Evolutionary conservation across 371 early-diverging fungal genomes (phyloP).

Genomic region (Umbelopsis sp.): DNA sequence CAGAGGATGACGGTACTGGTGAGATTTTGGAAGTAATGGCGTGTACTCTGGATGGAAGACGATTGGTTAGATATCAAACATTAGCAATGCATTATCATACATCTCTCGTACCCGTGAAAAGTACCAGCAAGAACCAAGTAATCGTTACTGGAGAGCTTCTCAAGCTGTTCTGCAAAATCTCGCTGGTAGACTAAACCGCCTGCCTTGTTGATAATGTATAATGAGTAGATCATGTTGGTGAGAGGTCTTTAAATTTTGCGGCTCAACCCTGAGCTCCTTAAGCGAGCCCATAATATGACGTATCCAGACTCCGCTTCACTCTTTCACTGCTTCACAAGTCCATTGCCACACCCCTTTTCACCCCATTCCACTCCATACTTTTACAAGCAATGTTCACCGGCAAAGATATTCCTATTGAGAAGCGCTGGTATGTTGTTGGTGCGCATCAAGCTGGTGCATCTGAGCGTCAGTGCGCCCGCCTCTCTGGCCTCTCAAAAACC

Average conservation of each 20-base stretch:
- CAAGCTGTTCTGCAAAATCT: constrained; percentile 83
- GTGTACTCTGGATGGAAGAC: constrained; percentile 76
- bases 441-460: constrained; percentile 52
- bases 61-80: background rate
- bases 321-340: background rate
- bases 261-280: too few species aligned
- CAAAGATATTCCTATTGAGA: constrained; percentile 30
- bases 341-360: background rate
- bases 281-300: background rate
- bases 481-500: constrained; percentile 46
- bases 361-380: background rate
- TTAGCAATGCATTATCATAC: too few species aligned
- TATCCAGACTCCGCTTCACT: constrained; percentile 5
- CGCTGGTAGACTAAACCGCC: constrained; percentile 95
- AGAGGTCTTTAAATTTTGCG: background rate
- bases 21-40: constrained; percentile 95
- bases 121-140: constrained; percentile 96
- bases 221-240: constrained; percentile 78
- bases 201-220: constrained; percentile 96
- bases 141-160: constrained; percentile 90
- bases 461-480: constrained; percentile 46
- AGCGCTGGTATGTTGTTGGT: constrained; percentile 53
- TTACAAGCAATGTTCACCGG: constrained; percentile 15
- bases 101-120: constrained; percentile 83
- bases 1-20: constrained; percentile 79